Evolutionary conservation across 2,329 filamentous ascomycete genomes (phyloP).

Genomic region (Pseudogymnoascus verrucosus): DNA sequence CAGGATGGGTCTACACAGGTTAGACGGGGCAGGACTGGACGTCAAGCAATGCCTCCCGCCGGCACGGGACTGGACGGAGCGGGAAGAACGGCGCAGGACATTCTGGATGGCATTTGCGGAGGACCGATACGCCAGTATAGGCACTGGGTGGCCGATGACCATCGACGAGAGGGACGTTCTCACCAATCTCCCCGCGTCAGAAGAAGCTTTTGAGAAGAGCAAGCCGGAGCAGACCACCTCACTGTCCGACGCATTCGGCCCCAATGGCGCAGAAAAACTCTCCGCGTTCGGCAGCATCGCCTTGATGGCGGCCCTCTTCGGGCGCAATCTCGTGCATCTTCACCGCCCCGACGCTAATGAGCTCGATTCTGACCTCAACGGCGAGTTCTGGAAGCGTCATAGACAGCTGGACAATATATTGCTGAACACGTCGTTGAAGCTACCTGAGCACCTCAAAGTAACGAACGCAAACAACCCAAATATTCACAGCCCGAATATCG

Average conservation of each 20-base stretch:
- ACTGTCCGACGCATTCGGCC: conserved; percentile 60
- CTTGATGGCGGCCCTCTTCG: conserved; percentile 82
- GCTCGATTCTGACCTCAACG: conserved; percentile 78
- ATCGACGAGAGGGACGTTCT: conserved; percentile 87
- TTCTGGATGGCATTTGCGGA: conserved; percentile 93
- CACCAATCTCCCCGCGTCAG: conserved; percentile 74
- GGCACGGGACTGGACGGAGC: conserved; percentile 87
- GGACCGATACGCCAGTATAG: conserved; percentile 89
- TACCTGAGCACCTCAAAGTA: conserved; percentile 75
- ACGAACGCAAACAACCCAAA: conserved; percentile 46
- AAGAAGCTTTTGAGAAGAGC: conserved; percentile 78
- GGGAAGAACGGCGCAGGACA: conserved; percentile 80
- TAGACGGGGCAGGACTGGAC: conserved; percentile 75
- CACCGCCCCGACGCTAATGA: conserved; percentile 80
- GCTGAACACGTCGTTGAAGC: conserved; percentile 72
- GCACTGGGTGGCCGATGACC: conserved; percentile 94
- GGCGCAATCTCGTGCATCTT: conserved; percentile 81
- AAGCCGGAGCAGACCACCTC: conserved; percentile 64
- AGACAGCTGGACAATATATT: conserved; percentile 82
- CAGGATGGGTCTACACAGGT: conserved; percentile 84
- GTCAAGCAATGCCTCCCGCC: conserved; percentile 87
- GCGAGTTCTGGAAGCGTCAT: conserved; percentile 93
- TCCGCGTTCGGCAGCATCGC: conserved; percentile 74
- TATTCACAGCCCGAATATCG: conserved; percentile 69
- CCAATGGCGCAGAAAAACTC: conserved; percentile 64